Evolutionary conservation across 2,329 filamentous ascomycete genomes (phyloP).

Genomic region (Botrytis porri): DNA sequence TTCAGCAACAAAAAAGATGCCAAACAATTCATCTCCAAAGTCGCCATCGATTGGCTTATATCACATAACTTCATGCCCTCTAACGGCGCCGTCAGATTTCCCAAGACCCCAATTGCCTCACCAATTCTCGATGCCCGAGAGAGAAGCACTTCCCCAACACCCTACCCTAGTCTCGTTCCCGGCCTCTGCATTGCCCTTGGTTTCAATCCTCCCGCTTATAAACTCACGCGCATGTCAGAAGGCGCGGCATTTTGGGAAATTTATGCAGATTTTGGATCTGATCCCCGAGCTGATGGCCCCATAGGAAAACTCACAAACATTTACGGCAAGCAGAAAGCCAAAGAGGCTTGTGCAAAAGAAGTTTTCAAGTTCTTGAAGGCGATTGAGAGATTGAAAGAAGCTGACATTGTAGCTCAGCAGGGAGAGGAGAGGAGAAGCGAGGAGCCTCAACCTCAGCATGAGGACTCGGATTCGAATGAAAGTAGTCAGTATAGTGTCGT

Average conservation of each 20-base stretch:
- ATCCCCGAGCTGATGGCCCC: conserved; percentile 36
- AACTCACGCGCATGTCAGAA: conserved; percentile 18
- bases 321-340: conserved; percentile 49
- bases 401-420: conserved; percentile 22
- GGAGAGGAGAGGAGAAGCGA: neutral
- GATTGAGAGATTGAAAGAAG: conserved; percentile 36
- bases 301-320: conserved; percentile 45
- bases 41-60: conserved; percentile 37
- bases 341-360: conserved; percentile 46
- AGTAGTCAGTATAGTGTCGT: neutral
- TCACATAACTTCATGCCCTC: conserved; percentile 33
- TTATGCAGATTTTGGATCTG: conserved; percentile 33
- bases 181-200: conserved; percentile 31
- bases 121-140: neutral
- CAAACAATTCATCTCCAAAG: conserved; percentile 37
- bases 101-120: conserved; percentile 23
- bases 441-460: neutral
- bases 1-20: conserved; percentile 34
- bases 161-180: conserved; percentile 27
- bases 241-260: conserved; percentile 28
- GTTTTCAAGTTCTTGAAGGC: conserved; percentile 42
- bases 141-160: neutral
- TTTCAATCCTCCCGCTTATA: conserved; percentile 31
- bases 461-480: neutral
- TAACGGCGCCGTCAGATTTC: conserved; percentile 31